Conservation (phyloP, 2,329 filamentous ascomycete genomes). For the Aplosporella prunicola region DNA sequence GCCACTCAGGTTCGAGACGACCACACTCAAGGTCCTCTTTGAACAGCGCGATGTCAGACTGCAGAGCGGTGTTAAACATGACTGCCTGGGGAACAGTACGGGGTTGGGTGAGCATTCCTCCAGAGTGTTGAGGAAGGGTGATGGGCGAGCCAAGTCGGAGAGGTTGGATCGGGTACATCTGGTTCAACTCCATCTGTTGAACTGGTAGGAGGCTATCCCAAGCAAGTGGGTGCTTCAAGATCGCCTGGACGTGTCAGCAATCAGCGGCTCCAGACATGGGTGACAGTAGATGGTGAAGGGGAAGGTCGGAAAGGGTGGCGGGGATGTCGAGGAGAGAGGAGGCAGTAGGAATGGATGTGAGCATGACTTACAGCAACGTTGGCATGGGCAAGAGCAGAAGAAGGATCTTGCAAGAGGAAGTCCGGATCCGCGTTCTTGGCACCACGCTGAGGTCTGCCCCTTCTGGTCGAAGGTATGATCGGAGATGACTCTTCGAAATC, state of each 20-base stretch:
- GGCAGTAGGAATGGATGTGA: too few species aligned
- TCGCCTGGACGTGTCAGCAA: conserved; percentile 1
- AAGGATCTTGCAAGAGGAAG: conserved; percentile 24
- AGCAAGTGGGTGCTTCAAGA: conserved; percentile 10
- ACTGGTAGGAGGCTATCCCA: conserved; percentile 7
- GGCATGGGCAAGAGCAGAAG: conserved; percentile 21
- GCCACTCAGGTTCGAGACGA: conserved; percentile 49
- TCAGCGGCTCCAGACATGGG: too few species aligned
- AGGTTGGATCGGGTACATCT: neutral
- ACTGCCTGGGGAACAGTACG: too few species aligned
- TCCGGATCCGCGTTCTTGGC: too few species aligned
- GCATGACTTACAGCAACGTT: conserved; percentile 21
- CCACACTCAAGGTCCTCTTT: conserved; percentile 47
- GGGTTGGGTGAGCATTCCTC: conserved; percentile 17
- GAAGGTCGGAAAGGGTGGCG: too few species aligned
- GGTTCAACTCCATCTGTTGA: conserved; percentile 5
- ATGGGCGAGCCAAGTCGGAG: neutral
- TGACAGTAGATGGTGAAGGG: neutral
- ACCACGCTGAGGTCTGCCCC: too few species aligned
- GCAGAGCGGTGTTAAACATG: conserved; percentile 42
- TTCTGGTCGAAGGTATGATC: too few species aligned
- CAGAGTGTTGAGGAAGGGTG: conserved; percentile 4
- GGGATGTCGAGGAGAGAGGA: too few species aligned
- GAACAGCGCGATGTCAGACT: conserved; percentile 45
- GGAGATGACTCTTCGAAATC: too few species aligned